phyloP scores from a whole-genome alignment of 306 rosid genomes.

The Sicyos edulis region DNA sequence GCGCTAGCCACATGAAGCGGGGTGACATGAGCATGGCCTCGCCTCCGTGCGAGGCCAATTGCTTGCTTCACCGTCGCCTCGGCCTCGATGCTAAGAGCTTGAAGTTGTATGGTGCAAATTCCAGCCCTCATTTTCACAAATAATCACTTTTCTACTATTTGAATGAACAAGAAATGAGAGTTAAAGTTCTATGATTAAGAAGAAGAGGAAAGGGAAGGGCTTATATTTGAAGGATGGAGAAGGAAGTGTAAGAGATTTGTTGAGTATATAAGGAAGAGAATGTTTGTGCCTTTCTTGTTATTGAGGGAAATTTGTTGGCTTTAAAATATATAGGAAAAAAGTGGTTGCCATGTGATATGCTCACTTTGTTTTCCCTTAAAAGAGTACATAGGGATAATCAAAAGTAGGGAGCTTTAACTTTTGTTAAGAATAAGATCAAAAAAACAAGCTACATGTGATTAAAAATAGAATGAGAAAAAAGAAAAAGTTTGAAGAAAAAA shows the following conservation, averaged over 20 bases:
- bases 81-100: conserved; percentile 69
- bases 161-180: neutral
- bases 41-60: conserved; percentile 52
- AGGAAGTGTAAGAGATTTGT: neutral
- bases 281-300: conserved; percentile 87
- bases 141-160: too few species aligned
- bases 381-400: conserved; percentile 44
- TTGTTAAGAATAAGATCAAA: conserved; percentile 23
- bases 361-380: conserved; percentile 42
- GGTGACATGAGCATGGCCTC: conserved; percentile 89
- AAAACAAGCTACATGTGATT: neutral
- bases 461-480: too few species aligned
- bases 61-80: conserved; percentile 68
- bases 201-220: conserved; percentile 7
- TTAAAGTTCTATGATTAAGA: neutral
- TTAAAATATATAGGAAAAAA: conserved; percentile 19
- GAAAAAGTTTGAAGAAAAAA: neutral
- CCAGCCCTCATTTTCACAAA: conserved; percentile 57
- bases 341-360: conserved; percentile 34
- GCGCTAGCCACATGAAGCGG: conserved; percentile 91
- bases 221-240: conserved; percentile 9
- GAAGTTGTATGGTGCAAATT: conserved; percentile 57
- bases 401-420: conserved; percentile 32
- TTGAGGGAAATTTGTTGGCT: conserved; percentile 77
- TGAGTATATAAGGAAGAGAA: conserved; percentile 38